phyloP scores from a whole-genome alignment of 768 basidiomycete species.

The Russula ochroleuca region DNA sequence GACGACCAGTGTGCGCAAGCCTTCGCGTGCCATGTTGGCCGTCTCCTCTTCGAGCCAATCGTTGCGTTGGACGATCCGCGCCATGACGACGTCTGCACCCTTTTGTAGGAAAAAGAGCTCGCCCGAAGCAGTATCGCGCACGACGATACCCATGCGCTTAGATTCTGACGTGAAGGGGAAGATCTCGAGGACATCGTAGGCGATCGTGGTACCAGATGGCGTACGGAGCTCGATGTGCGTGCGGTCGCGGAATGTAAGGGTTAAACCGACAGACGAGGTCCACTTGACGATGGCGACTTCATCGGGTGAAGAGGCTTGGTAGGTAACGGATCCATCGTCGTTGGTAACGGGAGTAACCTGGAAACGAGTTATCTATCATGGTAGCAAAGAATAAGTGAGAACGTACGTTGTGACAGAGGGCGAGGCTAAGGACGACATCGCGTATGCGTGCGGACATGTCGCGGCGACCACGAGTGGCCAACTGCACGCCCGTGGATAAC shows the following conservation, averaged over 20 bases:
- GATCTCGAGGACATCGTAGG: conserved; percentile 85
- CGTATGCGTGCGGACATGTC: conserved; percentile 93
- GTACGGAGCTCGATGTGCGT: conserved; percentile 82
- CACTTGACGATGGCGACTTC: conserved; percentile 98
- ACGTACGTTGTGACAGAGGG: conserved; percentile 91
- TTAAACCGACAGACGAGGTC: conserved; percentile 93
- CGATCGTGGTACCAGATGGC: conserved; percentile 56
- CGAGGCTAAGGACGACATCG: conserved; percentile 90
- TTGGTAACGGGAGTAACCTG: conserved; percentile 95
- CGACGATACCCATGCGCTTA: conserved; percentile 98
- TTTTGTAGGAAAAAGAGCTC: conserved; percentile 92
- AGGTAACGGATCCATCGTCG: conserved; percentile 91
- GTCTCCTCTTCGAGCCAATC: conserved; percentile 99
- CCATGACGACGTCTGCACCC: conserved; percentile 98
- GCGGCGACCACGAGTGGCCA: conserved; percentile 81
- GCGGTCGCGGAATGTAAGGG: conserved; percentile 84
- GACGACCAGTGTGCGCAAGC: conserved; percentile 89
- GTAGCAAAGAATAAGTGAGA: background rate
- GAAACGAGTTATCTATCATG: conserved; percentile 1
- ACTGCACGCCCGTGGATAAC: conserved; percentile 67
- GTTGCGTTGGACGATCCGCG: conserved; percentile 88
- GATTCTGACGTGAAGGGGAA: conserved; percentile 99
- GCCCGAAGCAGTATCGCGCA: conserved; percentile 68
- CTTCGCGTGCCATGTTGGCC: conserved; percentile 97
- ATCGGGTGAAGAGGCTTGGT: conserved; percentile 98